These are phyloP conservation scores for Ensete ventricosum DNA, from an alignment of 176 grass and related monocot species.

Conservation along the genomic window DNA sequence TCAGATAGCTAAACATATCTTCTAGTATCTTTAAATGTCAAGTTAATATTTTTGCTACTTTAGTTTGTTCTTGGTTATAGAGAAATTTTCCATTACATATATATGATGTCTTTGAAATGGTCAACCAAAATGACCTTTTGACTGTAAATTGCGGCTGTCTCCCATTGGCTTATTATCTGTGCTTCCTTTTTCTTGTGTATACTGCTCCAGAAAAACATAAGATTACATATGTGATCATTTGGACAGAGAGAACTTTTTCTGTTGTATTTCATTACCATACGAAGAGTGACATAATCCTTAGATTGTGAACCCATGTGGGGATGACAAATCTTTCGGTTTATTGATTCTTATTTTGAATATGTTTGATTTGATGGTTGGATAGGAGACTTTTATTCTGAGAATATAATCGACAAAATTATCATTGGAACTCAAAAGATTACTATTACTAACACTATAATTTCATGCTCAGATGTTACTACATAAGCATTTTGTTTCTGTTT, in stretches of 20 bases:
- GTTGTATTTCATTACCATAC: neutral
- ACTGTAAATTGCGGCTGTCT: too few relatives aligned
- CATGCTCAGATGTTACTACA: neutral
- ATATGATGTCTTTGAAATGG: too few relatives aligned
- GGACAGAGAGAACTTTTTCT: neutral
- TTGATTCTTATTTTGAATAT: neutral
- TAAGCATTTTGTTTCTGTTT: slow-evolving; percentile 4
- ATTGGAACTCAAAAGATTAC: too few relatives aligned
- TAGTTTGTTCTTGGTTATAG: too few relatives aligned
- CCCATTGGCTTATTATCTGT: neutral
- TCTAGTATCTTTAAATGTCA: neutral
- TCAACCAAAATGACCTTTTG: too few relatives aligned
- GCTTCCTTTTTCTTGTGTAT: neutral
- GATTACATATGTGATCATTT: neutral
- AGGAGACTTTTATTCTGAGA: neutral
- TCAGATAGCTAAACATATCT: neutral
- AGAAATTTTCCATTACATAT: too few relatives aligned
- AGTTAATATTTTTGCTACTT: too few relatives aligned
- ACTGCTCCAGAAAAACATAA: neutral
- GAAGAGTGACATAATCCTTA: neutral
- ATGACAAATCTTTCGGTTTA: neutral
- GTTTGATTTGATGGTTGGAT: neutral
- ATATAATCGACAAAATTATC: neutral
- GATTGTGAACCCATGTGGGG: neutral
- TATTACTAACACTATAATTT: neutral